These are phyloP conservation scores for Grosmannia huntii DNA, from an alignment of 2,329 filamentous ascomycete genomes.

Conservation along the genomic window DNA sequence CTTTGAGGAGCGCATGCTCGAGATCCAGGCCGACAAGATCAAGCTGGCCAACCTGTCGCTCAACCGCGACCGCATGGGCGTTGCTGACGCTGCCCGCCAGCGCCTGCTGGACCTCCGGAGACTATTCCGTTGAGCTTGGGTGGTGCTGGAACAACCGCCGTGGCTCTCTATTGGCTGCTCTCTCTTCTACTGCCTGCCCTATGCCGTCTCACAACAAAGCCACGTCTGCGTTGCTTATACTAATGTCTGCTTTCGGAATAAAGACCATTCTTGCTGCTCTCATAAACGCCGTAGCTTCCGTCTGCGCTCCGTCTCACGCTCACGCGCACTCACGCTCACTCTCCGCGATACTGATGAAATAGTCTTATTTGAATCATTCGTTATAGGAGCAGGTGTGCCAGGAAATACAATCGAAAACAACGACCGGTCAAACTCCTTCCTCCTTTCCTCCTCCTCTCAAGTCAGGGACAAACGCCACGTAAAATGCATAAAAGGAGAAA, in stretches of 20 bases:
- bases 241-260: too few species aligned
- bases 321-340: too few species aligned
- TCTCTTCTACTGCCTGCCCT: too few species aligned
- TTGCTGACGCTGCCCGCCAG: slow-evolving; percentile 32
- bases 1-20: slow-evolving; percentile 89
- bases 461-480: background rate
- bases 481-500: background rate
- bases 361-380: background rate
- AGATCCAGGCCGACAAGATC: slow-evolving; percentile 85
- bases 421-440: background rate
- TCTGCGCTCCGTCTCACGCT: too few species aligned
- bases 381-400: background rate
- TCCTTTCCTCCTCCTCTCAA: background rate
- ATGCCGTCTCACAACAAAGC: too few species aligned
- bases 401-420: background rate
- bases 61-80: slow-evolving; percentile 17
- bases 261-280: background rate
- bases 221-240: too few species aligned
- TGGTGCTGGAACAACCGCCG: too few species aligned
- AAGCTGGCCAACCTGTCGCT: slow-evolving; percentile 62
- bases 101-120: slow-evolving; percentile 39
- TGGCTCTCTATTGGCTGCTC: too few species aligned
- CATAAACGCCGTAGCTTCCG: too few species aligned
- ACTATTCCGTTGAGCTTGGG: slow-evolving; percentile 30
- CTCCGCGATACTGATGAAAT: background rate